These are phyloP conservation scores for Dioszegia crocea DNA, from an alignment of 768 basidiomycete species.

Conservation along the genomic window DNA sequence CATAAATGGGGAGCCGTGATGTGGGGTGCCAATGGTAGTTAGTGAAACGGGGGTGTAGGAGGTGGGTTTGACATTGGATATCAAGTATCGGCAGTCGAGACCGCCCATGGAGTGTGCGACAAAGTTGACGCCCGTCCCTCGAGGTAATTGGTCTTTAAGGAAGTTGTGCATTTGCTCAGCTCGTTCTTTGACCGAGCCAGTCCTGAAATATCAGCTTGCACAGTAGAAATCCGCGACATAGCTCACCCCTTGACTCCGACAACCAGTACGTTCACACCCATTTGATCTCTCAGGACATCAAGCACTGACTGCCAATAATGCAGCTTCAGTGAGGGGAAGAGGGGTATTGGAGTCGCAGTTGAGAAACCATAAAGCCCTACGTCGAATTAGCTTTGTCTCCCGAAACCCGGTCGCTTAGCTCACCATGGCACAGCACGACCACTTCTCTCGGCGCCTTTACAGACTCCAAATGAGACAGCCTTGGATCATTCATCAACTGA, in stretches of 20 bases:
- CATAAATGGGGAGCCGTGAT: slow-evolving; percentile 97
- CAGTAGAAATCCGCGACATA: background rate
- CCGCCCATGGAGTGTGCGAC: slow-evolving; percentile 98
- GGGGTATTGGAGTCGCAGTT: slow-evolving; percentile 68
- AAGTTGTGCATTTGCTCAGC: slow-evolving; percentile 70
- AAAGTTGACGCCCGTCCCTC: slow-evolving; percentile 79
- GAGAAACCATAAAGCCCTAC: slow-evolving; percentile 92
- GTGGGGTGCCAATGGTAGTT: slow-evolving; percentile 86
- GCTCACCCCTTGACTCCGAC: slow-evolving; percentile 87
- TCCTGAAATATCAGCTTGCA: slow-evolving; percentile 54
- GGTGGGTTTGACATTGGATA: slow-evolving; percentile 73
- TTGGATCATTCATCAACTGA: slow-evolving; percentile 66
- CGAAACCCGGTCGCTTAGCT: slow-evolving; percentile 27
- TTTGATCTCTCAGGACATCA: slow-evolving; percentile 67
- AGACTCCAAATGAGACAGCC: slow-evolving; percentile 63
- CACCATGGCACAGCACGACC: slow-evolving; percentile 94
- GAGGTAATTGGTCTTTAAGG: slow-evolving; percentile 60
- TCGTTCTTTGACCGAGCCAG: slow-evolving; percentile 80
- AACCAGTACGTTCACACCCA: slow-evolving; percentile 92
- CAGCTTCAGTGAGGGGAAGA: slow-evolving; percentile 75
- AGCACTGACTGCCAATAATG: slow-evolving; percentile 94
- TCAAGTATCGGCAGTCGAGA: slow-evolving; percentile 86
- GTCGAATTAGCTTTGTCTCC: background rate
- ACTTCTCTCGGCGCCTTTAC: slow-evolving; percentile 73
- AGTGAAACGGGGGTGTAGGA: slow-evolving; percentile 82